Evolutionary conservation across 495 filamentous ascomycete species (phyloP).

Genomic region (Penicillium ucsense): DNA sequence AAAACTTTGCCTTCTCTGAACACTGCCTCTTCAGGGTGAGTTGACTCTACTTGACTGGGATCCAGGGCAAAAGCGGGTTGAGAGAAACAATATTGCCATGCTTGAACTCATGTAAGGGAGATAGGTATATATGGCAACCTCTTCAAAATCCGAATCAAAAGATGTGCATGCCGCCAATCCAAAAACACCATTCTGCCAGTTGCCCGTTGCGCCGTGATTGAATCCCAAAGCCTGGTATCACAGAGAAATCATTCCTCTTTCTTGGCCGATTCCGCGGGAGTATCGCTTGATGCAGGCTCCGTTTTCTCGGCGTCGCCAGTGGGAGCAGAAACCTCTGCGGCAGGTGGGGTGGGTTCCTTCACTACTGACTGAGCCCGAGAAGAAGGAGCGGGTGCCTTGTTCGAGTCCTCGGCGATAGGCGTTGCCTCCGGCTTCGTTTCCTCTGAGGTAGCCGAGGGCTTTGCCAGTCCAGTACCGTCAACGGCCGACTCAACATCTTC

Average conservation of each 20-base stretch:
- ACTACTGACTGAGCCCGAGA: constrained; percentile 9
- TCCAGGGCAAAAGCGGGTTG: too few relatives aligned
- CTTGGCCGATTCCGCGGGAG: constrained; percentile 20
- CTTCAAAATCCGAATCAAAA: not conserved
- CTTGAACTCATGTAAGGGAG: too few relatives aligned
- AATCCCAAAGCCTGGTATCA: constrained; percentile 11
- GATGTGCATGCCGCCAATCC: constrained; percentile 19
- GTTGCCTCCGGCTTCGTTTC: constrained; percentile 18
- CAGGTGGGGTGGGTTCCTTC: constrained; percentile 14
- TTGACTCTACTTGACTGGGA: too few relatives aligned
- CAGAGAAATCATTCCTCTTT: constrained; percentile 21
- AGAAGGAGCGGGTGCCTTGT: constrained; percentile 13
- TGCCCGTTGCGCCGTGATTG: constrained; percentile 31
- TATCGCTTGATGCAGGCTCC: constrained; percentile 15
- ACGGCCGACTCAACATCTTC: constrained; percentile 41
- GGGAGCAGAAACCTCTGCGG: constrained; percentile 13
- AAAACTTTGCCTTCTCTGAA: too few relatives aligned
- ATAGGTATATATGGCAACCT: too few relatives aligned
- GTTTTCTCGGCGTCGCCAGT: constrained; percentile 11
- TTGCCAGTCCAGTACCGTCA: constrained; percentile 13
- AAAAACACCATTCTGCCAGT: constrained; percentile 36
- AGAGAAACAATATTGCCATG: too few relatives aligned
- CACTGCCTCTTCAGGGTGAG: too few relatives aligned
- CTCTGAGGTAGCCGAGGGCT: constrained; percentile 8
- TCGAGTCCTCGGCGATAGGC: constrained; percentile 12